These are phyloP conservation scores for Solanum sitiens DNA, from an alignment of 257 asterid genomes.

Conservation along the genomic window DNA sequence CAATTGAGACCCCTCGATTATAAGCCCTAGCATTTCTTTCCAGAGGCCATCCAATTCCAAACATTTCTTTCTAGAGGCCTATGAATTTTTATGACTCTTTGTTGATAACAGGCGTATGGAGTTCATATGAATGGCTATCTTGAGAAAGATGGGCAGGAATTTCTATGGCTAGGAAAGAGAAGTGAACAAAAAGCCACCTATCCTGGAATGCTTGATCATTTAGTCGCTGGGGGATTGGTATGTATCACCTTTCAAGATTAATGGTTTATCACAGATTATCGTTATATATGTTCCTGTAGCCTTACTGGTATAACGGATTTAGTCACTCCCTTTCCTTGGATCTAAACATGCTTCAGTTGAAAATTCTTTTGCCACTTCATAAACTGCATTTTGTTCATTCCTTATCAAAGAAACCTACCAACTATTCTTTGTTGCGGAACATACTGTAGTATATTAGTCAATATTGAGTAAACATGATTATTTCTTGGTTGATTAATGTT, in stretches of 20 bases:
- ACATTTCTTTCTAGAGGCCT: not conserved
- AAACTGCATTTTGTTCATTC: not conserved
- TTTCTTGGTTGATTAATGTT: not conserved
- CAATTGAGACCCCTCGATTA: not conserved
- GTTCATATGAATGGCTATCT: conserved; percentile 87
- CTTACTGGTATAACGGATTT: not conserved
- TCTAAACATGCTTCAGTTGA: not conserved
- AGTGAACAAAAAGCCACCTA: conserved; percentile 60
- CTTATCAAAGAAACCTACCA: not conserved
- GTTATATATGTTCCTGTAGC: not conserved
- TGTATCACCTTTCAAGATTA: not conserved
- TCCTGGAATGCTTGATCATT: conserved; percentile 96
- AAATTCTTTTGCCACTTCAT: not conserved
- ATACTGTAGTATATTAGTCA: not conserved
- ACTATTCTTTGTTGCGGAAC: not conserved
- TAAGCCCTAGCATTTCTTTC: not conserved
- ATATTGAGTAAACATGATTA: not conserved
- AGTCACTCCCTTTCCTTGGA: not conserved
- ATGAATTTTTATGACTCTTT: not conserved
- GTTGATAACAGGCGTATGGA: conserved; percentile 61
- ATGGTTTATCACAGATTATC: not conserved
- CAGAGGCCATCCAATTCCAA: not conserved
- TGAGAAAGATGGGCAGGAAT: conserved; percentile 46
- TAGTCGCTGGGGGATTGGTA: conserved; percentile 97
- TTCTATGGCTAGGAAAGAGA: conserved; percentile 87